Percentiles rank a stretch among this genome's conserved stretches.
phyloP scores from a whole-genome alignment of 331 rosid genomes.

The Pyrus hybrid region DNA sequence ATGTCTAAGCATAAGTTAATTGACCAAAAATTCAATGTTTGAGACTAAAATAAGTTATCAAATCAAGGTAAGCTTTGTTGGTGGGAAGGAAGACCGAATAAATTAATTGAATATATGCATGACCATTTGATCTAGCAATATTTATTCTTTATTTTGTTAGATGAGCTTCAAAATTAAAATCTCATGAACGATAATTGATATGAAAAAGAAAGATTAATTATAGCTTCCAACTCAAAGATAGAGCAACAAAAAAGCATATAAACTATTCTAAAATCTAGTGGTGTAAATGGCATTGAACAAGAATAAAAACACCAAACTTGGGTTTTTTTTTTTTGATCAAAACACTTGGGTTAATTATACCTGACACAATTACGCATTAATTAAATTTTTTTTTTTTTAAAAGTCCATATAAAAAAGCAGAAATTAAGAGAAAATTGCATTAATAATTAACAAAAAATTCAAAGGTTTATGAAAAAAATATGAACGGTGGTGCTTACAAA shows the following conservation, averaged over 20 bases:
- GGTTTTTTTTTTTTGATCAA: too few relatives aligned
- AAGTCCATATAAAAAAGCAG: background rate
- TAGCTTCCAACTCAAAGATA: background rate
- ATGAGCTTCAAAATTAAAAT: background rate
- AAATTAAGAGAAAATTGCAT: background rate
- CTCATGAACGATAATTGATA: background rate
- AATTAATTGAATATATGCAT: background rate
- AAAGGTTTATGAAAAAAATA: background rate
- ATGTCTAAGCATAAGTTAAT: background rate
- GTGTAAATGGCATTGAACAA: background rate
- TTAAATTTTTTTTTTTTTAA: too few relatives aligned
- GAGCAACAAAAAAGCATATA: background rate
- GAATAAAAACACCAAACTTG: background rate
- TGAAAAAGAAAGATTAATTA: too few relatives aligned
- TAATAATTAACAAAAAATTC: background rate
- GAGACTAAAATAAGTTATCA: background rate
- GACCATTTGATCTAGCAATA: background rate
- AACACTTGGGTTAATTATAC: background rate
- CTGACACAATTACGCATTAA: background rate
- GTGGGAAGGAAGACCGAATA: too few relatives aligned
- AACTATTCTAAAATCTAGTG: background rate
- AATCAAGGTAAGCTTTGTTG: too few relatives aligned
- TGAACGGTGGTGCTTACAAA: conserved; percentile 18
- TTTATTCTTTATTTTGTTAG: background rate
- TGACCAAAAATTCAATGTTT: background rate